These are phyloP conservation scores for Aschersonia sp. DNA, from an alignment of 2,329 filamentous ascomycete species.

Conservation along the genomic window DNA sequence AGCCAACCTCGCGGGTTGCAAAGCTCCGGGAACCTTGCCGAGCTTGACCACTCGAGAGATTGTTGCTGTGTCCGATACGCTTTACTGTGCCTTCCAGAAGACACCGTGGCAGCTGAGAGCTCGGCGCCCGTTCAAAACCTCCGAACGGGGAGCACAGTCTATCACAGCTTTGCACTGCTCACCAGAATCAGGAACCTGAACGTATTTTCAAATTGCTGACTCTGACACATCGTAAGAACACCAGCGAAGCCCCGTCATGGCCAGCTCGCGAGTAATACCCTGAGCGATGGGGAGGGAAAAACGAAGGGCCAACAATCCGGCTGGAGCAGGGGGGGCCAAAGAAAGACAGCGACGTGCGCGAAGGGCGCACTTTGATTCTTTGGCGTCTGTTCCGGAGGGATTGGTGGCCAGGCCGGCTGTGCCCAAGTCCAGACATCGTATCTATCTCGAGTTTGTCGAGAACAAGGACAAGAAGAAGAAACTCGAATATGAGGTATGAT, in stretches of 20 bases:
- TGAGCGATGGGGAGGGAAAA: conserved; percentile 21
- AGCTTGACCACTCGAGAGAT: no score
- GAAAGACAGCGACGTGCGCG: conserved; percentile 19
- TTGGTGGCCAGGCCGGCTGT: conserved; percentile 23
- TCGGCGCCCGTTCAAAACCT: no score
- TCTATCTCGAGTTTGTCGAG: conserved; percentile 49
- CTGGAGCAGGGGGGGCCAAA: conserved; percentile 18
- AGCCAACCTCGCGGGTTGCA: neutral
- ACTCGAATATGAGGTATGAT: conserved; percentile 43
- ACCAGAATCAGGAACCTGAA: neutral
- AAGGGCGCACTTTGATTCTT: conserved; percentile 17
- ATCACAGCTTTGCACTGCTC: no score
- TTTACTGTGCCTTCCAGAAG: no score
- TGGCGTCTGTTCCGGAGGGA: conserved; percentile 17
- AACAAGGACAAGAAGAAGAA: conserved; percentile 51
- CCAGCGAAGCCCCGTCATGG: conserved; percentile 2
- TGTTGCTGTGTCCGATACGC: no score
- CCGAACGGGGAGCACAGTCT: no score
- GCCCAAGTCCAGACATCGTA: conserved; percentile 40
- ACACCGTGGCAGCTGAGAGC: no score
- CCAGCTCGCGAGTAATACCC: neutral
- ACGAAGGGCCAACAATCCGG: conserved; percentile 11
- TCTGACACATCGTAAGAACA: neutral
- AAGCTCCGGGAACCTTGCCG: no score
- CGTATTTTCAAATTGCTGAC: neutral